These are phyloP conservation scores for Vanilla planifolia DNA, from an alignment of 106 monocot species.

Conservation along the genomic window DNA sequence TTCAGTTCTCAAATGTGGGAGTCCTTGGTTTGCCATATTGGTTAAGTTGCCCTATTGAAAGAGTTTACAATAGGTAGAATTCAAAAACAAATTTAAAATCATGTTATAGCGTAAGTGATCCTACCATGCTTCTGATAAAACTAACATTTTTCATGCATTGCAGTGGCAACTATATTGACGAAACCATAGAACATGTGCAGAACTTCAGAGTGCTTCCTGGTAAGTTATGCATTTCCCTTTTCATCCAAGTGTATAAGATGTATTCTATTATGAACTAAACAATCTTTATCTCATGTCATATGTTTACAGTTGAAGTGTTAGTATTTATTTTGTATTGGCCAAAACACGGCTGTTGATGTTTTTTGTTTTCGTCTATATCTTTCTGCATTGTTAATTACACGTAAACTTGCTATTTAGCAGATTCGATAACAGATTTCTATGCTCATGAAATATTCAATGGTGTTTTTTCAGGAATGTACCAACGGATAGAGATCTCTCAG, in stretches of 20 bases:
- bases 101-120: too few species aligned
- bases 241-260: background rate
- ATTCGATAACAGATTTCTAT: too few species aligned
- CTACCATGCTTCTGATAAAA: background rate
- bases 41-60: slow-evolving; percentile 66
- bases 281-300: background rate
- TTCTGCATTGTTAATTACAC: too few species aligned
- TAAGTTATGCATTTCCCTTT: slow-evolving; percentile 17
- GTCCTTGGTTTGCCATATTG: slow-evolving; percentile 82
- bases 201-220: slow-evolving; percentile 69
- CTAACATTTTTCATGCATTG: background rate
- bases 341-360: too few species aligned
- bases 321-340: too few species aligned
- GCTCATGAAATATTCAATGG: too few species aligned
- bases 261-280: background rate
- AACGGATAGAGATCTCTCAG: too few species aligned
- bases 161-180: slow-evolving; percentile 18
- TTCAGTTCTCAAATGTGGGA: slow-evolving; percentile 58
- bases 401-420: too few species aligned
- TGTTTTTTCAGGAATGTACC: too few species aligned
- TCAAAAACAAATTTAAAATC: too few species aligned
- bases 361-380: too few species aligned
- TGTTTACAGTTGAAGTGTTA: too few species aligned
- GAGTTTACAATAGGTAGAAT: slow-evolving; percentile 50
- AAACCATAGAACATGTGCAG: slow-evolving; percentile 28